Evolutionary conservation across 768 basidiomycete species (phyloP).

Genomic region (Leccinum variicolor): DNA sequence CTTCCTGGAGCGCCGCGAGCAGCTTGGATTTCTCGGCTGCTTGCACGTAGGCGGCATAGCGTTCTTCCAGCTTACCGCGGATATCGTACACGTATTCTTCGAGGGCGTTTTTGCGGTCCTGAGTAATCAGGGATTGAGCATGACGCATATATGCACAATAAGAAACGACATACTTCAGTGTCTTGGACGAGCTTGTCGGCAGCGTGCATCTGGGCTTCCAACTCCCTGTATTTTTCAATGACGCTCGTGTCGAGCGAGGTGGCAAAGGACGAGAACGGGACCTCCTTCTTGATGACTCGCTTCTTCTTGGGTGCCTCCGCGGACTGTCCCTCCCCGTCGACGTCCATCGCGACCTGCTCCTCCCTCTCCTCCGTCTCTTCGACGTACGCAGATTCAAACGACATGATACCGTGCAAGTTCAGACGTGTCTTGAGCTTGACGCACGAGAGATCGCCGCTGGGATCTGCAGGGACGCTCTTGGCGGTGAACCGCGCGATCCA

Average conservation of each 20-base stretch:
- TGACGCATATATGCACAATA: constrained; percentile 2
- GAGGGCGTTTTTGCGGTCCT: constrained; percentile 98
- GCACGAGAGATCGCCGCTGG: constrained; percentile 69
- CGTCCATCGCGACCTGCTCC: constrained; percentile 64
- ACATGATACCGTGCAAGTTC: constrained; percentile 81
- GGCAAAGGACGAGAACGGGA: constrained; percentile 66
- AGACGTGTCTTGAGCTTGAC: constrained; percentile 91
- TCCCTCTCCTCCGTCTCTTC: constrained; percentile 83
- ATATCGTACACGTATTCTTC: constrained; percentile 99
- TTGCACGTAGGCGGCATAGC: constrained; percentile 75
- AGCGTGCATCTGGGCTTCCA: constrained; percentile 85
- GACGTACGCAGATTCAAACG: constrained; percentile 82
- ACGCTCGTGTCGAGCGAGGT: constrained; percentile 60
- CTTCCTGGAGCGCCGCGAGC: constrained; percentile 62
- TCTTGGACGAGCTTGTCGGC: constrained; percentile 96
- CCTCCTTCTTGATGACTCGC: constrained; percentile 79
- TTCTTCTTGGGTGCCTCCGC: constrained; percentile 66
- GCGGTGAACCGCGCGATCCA: constrained; percentile 81
- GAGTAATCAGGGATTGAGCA: neutral
- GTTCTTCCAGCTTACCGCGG: constrained; percentile 87
- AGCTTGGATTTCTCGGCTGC: constrained; percentile 76
- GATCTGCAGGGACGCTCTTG: constrained; percentile 70
- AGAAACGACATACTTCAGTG: constrained; percentile 70
- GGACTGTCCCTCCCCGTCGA: constrained; percentile 49
- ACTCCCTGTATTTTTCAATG: constrained; percentile 69